Base-by-base conservation (phyloP, 352 stramenopile species). In the Phytophthora niederhauseri region DNA sequence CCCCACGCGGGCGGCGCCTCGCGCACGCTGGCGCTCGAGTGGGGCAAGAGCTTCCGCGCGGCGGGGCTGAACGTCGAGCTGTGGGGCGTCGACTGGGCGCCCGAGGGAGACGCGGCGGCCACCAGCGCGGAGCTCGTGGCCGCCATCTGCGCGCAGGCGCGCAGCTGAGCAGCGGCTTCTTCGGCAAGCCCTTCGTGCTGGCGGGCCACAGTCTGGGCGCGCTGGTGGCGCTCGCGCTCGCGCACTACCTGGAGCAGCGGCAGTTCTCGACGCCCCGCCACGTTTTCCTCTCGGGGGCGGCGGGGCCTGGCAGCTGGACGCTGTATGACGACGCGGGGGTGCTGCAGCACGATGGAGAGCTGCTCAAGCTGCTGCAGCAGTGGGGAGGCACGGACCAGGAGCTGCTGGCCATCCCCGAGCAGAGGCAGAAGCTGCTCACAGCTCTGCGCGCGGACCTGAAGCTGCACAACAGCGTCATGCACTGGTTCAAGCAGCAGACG, bases 121-220 rank as follows among this genome's bases (percentile, higher is more conserved):
- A 31, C 28, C 3, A 7, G 28, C 17, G 55, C 57, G 6, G 75
- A 75, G 61, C 60, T 85, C 17, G 55, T 79, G 46, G 73, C 75
- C 11, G 77, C 72, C 12, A 72, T 89, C 48, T 77, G 76, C 52
- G 62, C 66, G 52, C 54, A 79, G 60, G 76, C 52, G 62, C 66
- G 52, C 54, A 79, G 60, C 70, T 92, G 19, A 70, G 57, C 56
- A 66, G 64, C 52, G 73, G 76, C 43, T 93, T 93, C 71, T 92
- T 93, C 57, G 82, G 88, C 66, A 93, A 93, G 66, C 83, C 77
- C 0, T 93, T 88, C 61, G 81, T 88, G 36, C 55, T 93, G 26
- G 41, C 87, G 24, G 85, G 85, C 55, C 85, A 93, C 71, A 91
- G 81, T 64, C 70, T 93, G 11, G 85, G 85, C n/a, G 83, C 85